Evolutionary conservation across 106 monocot genomes (phyloP), one percentile per base, ranked within the genome.

Genomic region (Hemerocallis citrina): DNA sequence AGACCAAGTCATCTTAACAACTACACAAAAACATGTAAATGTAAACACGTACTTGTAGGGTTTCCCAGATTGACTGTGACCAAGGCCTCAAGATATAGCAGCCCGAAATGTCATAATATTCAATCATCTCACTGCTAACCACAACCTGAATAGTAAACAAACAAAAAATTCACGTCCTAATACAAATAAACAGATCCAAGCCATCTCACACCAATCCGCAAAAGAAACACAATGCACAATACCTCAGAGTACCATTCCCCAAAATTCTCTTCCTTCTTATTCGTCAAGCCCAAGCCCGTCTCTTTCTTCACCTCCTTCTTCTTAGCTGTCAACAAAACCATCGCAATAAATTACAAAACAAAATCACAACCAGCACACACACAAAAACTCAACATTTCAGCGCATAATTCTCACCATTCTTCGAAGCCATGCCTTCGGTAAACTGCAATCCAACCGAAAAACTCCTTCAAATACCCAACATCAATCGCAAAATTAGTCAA

Each of bases 191-290:
- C 6, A 17, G 34, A 28, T n/a, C 4, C 1, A 1, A 11, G 46
- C n/a, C n/a, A n/a, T n/a, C n/a, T n/a, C n/a, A n/a, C n/a, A n/a
- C n/a, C 32, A 19, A 16, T 17, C 7, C 9, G 10, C 20, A 42
- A 46, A 30, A 16, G 4, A 21, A 11, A 9, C 15, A 17, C 32
- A 28, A 25, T 4, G 1, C 0, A 12, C 13, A 72, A 21, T 57
- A 95, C 89, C 89, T 95, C 89, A 40, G 89, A 95, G 39, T 84
- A 95, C 94, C 94, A 95, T 61, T 89, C 94, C 25, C 94, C 94
- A 69, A 95, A 95, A 61, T 84, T 86, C 24, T 89, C 89, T 78
- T 95, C 76, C 41, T 95, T 95, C 66, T 86, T 90, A 31, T 73
- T 50, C 8, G 94, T 76, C 55, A 95, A 58, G 19, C 89, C 89